Conservation (phyloP, 2,329 filamentous ascomycete genomes). For the Thelonectria olida region DNA sequence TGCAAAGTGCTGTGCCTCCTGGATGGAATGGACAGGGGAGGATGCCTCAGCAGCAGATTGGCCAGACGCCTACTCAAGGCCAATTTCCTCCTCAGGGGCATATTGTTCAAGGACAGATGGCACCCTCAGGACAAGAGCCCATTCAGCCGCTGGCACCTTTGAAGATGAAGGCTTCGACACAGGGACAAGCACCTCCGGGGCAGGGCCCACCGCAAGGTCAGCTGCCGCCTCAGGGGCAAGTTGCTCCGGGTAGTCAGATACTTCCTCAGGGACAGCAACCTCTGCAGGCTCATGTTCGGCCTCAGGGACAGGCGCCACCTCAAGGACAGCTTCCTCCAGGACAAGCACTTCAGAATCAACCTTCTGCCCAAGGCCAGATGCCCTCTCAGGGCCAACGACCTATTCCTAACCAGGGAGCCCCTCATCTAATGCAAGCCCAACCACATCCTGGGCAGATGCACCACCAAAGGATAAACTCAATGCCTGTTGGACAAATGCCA, state of each 20-base stretch:
- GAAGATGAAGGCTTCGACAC: constrained; percentile 32
- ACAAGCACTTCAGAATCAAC: background rate
- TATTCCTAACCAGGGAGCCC: background rate
- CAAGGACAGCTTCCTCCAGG: background rate
- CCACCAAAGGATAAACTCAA: constrained; percentile 25
- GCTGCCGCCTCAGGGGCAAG: background rate
- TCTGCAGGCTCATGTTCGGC: constrained; percentile 4
- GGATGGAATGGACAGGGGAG: constrained; percentile 1
- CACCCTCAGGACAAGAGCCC: constrained; percentile 15
- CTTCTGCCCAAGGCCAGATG: constrained; percentile 7
- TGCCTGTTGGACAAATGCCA: constrained; percentile 20
- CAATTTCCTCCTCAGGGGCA: constrained; percentile 25
- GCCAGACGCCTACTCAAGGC: constrained; percentile 10
- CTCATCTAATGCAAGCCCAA: background rate
- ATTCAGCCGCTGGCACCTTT: constrained; percentile 18
- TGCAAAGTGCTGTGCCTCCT: background rate
- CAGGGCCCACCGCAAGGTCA: background rate
- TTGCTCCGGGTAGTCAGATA: background rate
- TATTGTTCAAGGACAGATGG: constrained; percentile 2
- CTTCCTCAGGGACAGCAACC: constrained; percentile 4
- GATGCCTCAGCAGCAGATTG: background rate
- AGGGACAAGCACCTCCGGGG: background rate
- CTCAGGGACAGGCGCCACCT: background rate
- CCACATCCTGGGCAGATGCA: constrained; percentile 13
- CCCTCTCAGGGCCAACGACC: constrained; percentile 3